Conservation (phyloP, 139 green algal genomes). For the Microglena sp. region DNA sequence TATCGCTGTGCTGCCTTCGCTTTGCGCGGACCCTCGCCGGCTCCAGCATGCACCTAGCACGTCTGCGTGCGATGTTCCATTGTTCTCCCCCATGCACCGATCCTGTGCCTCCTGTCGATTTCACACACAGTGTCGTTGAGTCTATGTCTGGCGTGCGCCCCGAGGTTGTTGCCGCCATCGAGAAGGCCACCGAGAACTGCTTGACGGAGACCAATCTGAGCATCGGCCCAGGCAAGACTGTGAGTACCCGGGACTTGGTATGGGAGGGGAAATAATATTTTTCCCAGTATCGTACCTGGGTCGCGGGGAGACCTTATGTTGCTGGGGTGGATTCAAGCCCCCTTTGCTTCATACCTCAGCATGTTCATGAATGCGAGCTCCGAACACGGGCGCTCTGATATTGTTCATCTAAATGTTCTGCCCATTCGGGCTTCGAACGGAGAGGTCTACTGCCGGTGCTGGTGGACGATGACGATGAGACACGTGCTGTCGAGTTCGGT, state of each 20-base stretch:
- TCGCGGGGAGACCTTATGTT: not conserved
- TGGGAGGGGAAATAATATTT: not conserved
- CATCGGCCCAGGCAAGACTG: conserved; percentile 16
- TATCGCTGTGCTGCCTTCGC: too few species aligned
- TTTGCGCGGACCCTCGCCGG: too few species aligned
- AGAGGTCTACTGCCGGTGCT: too few species aligned
- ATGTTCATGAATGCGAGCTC: not conserved
- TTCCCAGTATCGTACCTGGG: not conserved
- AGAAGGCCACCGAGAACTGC: conserved; percentile 33
- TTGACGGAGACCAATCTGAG: conserved; percentile 43
- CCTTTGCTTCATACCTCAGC: not conserved
- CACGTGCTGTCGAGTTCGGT: too few species aligned
- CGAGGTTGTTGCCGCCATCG: conserved; percentile 55
- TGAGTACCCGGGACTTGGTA: not conserved
- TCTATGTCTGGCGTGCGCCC: conserved; percentile 36
- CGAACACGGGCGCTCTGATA: not conserved
- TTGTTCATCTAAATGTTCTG: not conserved
- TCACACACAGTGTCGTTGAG: too few species aligned
- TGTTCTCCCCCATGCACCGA: too few species aligned
- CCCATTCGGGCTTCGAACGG: not conserved
- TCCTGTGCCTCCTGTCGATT: too few species aligned
- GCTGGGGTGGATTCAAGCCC: not conserved
- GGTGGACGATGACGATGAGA: too few species aligned
- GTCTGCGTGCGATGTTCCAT: too few species aligned
- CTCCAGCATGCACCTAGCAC: too few species aligned